Base-by-base conservation (phyloP, 331 rosid species). In the Malus hybrid region DNA sequence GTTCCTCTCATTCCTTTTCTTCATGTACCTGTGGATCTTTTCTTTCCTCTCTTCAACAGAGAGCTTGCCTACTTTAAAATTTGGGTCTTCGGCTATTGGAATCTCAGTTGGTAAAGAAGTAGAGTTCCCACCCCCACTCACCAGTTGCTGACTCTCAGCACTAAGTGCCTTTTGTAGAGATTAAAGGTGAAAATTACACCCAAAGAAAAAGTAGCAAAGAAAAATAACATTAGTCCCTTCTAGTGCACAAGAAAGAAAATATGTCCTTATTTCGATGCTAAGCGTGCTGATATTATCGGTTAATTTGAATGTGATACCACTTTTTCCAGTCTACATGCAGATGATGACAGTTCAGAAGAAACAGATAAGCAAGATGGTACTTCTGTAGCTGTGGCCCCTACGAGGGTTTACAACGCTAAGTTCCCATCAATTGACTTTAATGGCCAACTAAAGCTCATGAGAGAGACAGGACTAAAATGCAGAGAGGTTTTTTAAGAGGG, bases 21-120 rank as follows among this genome's bases (percentile, higher is more conserved):
- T 93, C 93, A 91, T 83, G 86, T 91, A 93, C 85, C 97, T 90
- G 75, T 83, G 91, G 80, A 93, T 91, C 89, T 90, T 93, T 73
- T 93, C 96, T 79, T 86, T 90, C 85, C 98, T 93, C 73, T 91
- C 91, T 80, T 93, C 98, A 65, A 77, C 86, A 70, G 98, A 90
- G 54, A 93, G 93, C 80, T 91, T 93, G 75, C 95, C 95, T 62
- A 91, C 98, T 83, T 91, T 93, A 75, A 86, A 86, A 62, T 80
- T 82, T 31, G 90, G 86, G 82, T 91, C 96, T 79, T 91, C 96
- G 85, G 88, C 77, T 79, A 81, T 88, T 69, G 96, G 85, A 67
- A 86, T 92, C 36, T 91, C 96, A 50, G 89, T 79, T 66, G 88
- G 84, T 76, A 90, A 83, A 75, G 85, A 80, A 81, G 86, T 34